These are phyloP conservation scores for Pisolithus marmoratus DNA, from an alignment of 768 basidiomycete species.

Conservation along the genomic window DNA sequence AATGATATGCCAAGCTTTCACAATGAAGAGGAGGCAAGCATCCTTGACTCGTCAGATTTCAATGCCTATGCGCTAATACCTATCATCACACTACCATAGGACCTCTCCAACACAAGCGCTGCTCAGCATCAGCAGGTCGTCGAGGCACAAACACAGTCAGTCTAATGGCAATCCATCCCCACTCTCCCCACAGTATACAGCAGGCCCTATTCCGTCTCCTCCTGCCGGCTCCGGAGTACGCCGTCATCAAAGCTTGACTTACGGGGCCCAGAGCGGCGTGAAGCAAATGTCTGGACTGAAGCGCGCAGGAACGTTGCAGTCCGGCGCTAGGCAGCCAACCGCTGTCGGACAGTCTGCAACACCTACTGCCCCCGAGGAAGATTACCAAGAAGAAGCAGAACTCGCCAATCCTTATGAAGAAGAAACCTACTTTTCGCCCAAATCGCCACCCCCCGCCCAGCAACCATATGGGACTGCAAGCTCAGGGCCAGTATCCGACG, in stretches of 20 bases:
- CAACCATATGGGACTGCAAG: constrained; percentile 35
- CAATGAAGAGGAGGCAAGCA: constrained; percentile 62
- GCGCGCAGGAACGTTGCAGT: constrained; percentile 67
- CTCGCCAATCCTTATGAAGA: constrained; percentile 42
- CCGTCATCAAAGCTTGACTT: constrained; percentile 74
- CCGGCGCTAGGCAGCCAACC: constrained; percentile 34
- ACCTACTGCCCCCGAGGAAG: constrained; percentile 48
- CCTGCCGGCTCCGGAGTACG: constrained; percentile 68
- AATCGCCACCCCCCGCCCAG: constrained; percentile 35
- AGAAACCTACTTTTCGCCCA: constrained; percentile 49
- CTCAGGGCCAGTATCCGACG: constrained; percentile 38
- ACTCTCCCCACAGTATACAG: constrained; percentile 55
- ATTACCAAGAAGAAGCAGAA: constrained; percentile 43
- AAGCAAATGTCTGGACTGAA: constrained; percentile 57
- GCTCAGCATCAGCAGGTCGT: constrained; percentile 42
- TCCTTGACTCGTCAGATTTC: constrained; percentile 1
- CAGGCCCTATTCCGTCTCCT: constrained; percentile 55
- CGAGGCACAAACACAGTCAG: constrained; percentile 43
- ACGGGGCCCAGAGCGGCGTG: constrained; percentile 48
- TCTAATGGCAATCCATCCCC: constrained; percentile 42
- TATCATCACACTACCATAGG: constrained; percentile 15
- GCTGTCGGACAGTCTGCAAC: constrained; percentile 35
- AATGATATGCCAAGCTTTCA: constrained; percentile 51
- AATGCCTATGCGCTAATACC: constrained; percentile 10
- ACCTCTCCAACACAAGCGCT: constrained; percentile 16